Base-by-base conservation (phyloP, 345 rosid genomes). In the Gossypium bickii region DNA sequence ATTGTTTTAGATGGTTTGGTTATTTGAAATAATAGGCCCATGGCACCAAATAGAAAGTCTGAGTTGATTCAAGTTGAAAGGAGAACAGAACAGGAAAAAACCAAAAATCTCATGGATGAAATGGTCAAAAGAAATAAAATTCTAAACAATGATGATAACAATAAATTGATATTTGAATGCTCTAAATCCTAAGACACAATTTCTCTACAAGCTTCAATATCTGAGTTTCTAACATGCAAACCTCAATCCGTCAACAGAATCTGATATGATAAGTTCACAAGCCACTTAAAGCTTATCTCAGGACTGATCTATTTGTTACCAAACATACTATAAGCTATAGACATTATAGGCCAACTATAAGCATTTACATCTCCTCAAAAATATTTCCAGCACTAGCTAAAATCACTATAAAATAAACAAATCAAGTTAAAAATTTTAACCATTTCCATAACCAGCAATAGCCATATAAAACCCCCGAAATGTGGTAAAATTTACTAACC, bases 401-500 rank as follows among this genome's bases (percentile, higher is more conserved):
- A 29, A 47, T 29, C 25, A 61, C 47, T 27, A 45, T 7, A 70
- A 57, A 13, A 67, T 29, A 52, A 16, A 29, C 60, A 29, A 44
- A 55, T 24, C 44, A 45, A 12, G 10, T 57, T 20, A 13, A 64
- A 18, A 64, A 38, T 0, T 22, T 64, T 66, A 63, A 22, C 48
- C 44, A 41, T 56, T 52, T 65, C 77, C 58, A 65, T 13, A 53
- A 20, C 52, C 27, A 63, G 62, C 67, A 53, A 41, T 24, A 20
- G 18, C 34, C 53, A 56, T 51, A 34, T 59, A 43, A 41, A 41
- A 64, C 6, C 49, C 63, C 34, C 5, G 29, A 75, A n/a, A 61
- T 48, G 52, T 56, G 43, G 13, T 12, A 60, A 38, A 41, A 17
- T 41, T 74, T 61, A 84, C 91, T 25, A 76, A 95, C 99, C 99